Evolutionary conservation across 371 early-diverging fungal species (phyloP), one percentile per base, ranked within the genome.

Genomic region (Mortierella sp.): DNA sequence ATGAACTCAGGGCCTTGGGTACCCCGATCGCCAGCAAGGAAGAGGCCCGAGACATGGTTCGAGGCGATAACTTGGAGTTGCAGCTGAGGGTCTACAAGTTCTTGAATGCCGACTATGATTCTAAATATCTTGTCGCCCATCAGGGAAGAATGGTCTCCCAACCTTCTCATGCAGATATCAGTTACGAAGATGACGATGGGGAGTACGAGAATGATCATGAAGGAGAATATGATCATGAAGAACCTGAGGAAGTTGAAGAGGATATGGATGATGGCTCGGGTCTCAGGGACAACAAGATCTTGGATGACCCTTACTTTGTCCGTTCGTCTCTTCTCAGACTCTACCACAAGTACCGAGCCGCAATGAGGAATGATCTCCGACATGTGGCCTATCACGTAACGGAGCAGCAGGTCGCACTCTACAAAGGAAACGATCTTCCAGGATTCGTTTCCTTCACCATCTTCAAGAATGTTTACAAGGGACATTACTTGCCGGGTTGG

Each of bases 381-480:
- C 23, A 23, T 26, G 53, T 53, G 21, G 1, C 53, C 4, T 53
- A 19, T 26, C 4, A 16, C 21, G 9, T 1, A 12, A 53, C 53
- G 4, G 53, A 19, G 9, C 53, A 53, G 53, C 53, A 53, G 9
- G 53, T 53, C 21, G 53, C 53, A 26, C 23, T 53, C 21, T 53
- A 53, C 21, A 53, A 53, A 23, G 53, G 21, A 1, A 7, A 19
- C 26, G 53, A 53, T 19, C 21, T 53, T 1, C 53, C 53, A 9
- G 53, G 53, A 19, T 53, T 53, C 21, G 23, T 23, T 4, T 53
- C 53, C 21, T 53, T 53, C 53, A 53, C 11, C 2, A 53, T 23
- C 4, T 53, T 53, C 53, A 53, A 53, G 53, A 53, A 53, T 21
- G 53, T 53, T 23, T 53, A 19, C 9, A 53, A 53, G 4, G 53